Base-by-base conservation (phyloP, 2,329 filamentous ascomycete genomes). In the Colletotrichum nymphaeae region DNA sequence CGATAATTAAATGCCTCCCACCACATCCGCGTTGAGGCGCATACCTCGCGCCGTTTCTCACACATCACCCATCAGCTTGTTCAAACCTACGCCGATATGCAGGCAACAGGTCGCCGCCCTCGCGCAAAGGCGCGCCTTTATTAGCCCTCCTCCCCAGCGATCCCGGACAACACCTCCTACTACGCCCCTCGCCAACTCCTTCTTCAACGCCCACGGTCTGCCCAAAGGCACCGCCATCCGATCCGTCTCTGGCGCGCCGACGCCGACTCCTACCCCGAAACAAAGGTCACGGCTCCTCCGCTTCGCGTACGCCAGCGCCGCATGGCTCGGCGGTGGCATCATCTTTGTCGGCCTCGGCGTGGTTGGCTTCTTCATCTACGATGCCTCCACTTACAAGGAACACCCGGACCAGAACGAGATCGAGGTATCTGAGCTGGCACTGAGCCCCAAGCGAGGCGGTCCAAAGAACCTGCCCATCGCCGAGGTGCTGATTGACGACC, bases 401-500 rank as follows among this genome's bases (percentile, higher is more conserved):
- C 87, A 92, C 59, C 84, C 89, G 2, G 89, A 88, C 7, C 87
- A 88, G 30, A 86, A 87, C 76, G 95, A 98, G 77, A 91, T 98
- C 71, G 89, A 93, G 63, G 93, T 99, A n/a, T 95, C 95, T 1
- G 90, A 94, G 77, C 85, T 95, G 46, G 97, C 97, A 1, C 86
- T 99, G 66, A 92, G 91, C 70, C 97, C 97, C 1, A 90, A 92
- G 75, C 89, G 89, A 72, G 97, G 97, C 68, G 97, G 97, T 0
- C 95, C 96, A 0, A 98, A 99, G 87, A 98, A 99, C 79, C 85
- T 99, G 42, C 97, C 96, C 1, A 97, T 99, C 72, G 92, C 94
- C 24, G 94, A 98, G 76, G 91, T 93, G 28, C 90, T 95, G 74
- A 92, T 99, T 53, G 95, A 98, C 79, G 97, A 98, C 79, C 92